Conservation (phyloP, 2,329 filamentous ascomycete genomes). For the Emmonsiellopsis sp. region DNA sequence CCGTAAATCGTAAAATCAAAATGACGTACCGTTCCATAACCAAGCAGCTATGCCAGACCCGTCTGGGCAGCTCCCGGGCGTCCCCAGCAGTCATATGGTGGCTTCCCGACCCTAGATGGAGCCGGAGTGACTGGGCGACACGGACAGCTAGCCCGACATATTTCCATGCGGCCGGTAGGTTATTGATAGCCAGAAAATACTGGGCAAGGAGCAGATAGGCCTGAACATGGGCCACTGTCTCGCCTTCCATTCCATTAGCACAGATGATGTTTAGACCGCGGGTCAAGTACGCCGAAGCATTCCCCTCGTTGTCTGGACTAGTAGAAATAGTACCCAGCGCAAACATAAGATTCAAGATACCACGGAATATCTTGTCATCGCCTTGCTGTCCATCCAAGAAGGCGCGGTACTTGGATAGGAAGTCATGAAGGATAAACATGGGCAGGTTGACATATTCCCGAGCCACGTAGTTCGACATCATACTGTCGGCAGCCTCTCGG, state of each 20-base stretch:
- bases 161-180: conserved; percentile 16
- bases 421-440: conserved; percentile 14
- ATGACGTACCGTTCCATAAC: conserved; percentile 15
- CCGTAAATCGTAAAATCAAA: neutral
- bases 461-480: conserved; percentile 15
- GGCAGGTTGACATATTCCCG: conserved; percentile 20
- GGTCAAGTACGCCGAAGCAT: conserved; percentile 12
- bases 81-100: conserved; percentile 10
- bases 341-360: conserved; percentile 15
- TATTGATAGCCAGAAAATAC: conserved; percentile 17
- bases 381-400: neutral
- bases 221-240: conserved; percentile 12
- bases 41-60: conserved; percentile 20
- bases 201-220: conserved; percentile 16
- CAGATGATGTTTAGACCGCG: conserved; percentile 13
- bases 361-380: conserved; percentile 11
- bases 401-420: conserved; percentile 12
- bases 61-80: conserved; percentile 15
- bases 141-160: conserved; percentile 16
- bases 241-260: conserved; percentile 8
- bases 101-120: conserved; percentile 13
- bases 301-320: conserved; percentile 3
- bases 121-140: conserved; percentile 13
- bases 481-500: conserved; percentile 12
- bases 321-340: conserved; percentile 12